A percentile compares a stretch with the other conserved stretches of the same genome.
Evolutionary conservation across 2,329 filamentous ascomycete genomes (phyloP).

Genomic region (Calonectria pauciramosa): DNA sequence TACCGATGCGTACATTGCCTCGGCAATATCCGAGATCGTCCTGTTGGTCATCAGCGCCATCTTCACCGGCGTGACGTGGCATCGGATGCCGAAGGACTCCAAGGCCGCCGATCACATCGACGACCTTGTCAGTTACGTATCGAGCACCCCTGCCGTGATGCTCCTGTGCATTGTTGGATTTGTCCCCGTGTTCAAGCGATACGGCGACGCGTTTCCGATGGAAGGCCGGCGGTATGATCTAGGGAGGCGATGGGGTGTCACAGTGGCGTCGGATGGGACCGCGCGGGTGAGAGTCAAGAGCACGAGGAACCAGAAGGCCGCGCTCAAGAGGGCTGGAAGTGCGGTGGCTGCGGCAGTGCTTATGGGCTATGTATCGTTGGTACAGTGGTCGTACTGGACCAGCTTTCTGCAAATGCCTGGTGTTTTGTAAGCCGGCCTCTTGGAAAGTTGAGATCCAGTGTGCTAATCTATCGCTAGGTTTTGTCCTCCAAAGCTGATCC

Average conservation of each 20-base stretch:
- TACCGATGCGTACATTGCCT: slow-evolving; percentile 40
- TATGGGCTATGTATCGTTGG: slow-evolving; percentile 33
- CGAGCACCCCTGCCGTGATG: slow-evolving; percentile 38
- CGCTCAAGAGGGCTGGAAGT: slow-evolving; percentile 26
- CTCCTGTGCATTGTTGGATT: slow-evolving; percentile 36
- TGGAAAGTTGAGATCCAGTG: not conserved
- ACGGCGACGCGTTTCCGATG: slow-evolving; percentile 40
- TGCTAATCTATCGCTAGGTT: slow-evolving; percentile 22
- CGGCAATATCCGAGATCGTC: slow-evolving; percentile 34
- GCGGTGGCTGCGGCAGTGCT: slow-evolving; percentile 22
- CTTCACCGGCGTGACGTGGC: slow-evolving; percentile 43
- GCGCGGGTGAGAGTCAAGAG: slow-evolving; percentile 31
- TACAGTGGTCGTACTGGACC: slow-evolving; percentile 39
- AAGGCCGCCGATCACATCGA: slow-evolving; percentile 29
- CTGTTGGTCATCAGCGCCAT: slow-evolving; percentile 37
- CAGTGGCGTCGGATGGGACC: slow-evolving; percentile 31
- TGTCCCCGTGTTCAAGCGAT: slow-evolving; percentile 38
- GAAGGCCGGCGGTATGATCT: slow-evolving; percentile 40
- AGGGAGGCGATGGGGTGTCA: slow-evolving; percentile 36
- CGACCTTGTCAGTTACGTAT: slow-evolving; percentile 38
- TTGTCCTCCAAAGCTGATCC: slow-evolving; percentile 29
- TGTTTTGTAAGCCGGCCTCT: slow-evolving; percentile 29
- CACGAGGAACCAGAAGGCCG: not conserved
- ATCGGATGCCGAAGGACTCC: slow-evolving; percentile 33
- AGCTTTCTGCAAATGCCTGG: slow-evolving; percentile 35